phyloP scores from a whole-genome alignment of 192 early-diverging fungal species.

The Linderina pennispora region DNA sequence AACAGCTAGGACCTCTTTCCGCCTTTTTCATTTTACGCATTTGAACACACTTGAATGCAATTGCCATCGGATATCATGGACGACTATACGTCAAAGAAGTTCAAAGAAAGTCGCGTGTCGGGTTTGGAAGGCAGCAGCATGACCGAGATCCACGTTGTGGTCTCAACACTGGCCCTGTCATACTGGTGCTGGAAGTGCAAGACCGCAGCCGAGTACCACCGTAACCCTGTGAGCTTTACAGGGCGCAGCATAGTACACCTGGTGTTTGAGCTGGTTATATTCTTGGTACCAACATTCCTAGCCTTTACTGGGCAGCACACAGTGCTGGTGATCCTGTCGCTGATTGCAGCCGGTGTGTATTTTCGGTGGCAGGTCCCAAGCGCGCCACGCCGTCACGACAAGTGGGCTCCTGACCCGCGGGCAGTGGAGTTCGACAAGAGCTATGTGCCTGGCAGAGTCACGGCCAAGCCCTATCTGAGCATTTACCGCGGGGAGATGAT shows the following conservation, averaged over 20 bases:
- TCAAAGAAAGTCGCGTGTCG: slow-evolving; percentile 46
- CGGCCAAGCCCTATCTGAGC: slow-evolving; percentile 52
- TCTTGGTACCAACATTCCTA: slow-evolving; percentile 37
- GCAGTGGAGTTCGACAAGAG: slow-evolving; percentile 27
- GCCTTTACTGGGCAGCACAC: slow-evolving; percentile 28
- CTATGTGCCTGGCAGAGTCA: slow-evolving; percentile 23
- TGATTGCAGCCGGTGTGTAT: slow-evolving; percentile 17
- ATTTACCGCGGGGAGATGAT: slow-evolving; percentile 74
- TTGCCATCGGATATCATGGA: slow-evolving; percentile 2
- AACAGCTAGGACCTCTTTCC: too few species aligned
- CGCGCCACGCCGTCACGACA: slow-evolving; percentile 31
- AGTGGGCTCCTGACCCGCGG: slow-evolving; percentile 46
- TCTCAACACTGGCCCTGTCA: slow-evolving; percentile 32
- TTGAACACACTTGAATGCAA: background rate
- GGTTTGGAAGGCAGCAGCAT: slow-evolving; percentile 36
- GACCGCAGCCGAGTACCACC: slow-evolving; percentile 40
- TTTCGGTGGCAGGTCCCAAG: slow-evolving; percentile 38
- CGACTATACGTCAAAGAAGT: slow-evolving; percentile 41
- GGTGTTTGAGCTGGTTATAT: slow-evolving; percentile 27
- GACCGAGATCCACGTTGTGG: slow-evolving; percentile 36
- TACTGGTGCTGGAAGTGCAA: slow-evolving; percentile 51
- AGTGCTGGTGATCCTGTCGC: slow-evolving; percentile 10
- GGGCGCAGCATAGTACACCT: slow-evolving; percentile 15
- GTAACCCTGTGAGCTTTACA: slow-evolving; percentile 14
- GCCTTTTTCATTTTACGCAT: background rate